Base-by-base conservation (phyloP, 805 yeast genomes). In the Wickerhamiella spandovensis region DNA sequence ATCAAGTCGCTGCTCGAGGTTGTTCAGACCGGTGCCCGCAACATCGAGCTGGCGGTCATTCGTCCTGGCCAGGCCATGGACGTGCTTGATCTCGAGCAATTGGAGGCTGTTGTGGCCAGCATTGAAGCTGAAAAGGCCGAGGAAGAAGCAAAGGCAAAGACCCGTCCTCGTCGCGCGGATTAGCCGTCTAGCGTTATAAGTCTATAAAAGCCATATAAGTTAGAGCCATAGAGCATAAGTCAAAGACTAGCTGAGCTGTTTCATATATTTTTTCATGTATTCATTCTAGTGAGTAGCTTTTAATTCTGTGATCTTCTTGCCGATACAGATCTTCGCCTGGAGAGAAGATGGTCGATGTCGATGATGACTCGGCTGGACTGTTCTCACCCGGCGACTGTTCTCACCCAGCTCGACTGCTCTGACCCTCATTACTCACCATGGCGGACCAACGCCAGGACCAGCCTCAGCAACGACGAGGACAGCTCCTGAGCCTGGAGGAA, bases 1-100 rank as follows among this genome's bases (percentile, higher is more conserved):
- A 79, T 92, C 47, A 85, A 84, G 70, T 80, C 95, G 17, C 73
- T 92, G 59, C 74, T 92, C 59, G 98, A 92, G 67, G 97, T 92
- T 47, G 98, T 92, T 22, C 97, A 92, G 71, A 89, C 97, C 2
- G 98, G 98, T 42, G 94, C 97, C 44, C 85, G 86, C 65, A 92
- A 92, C 67, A 89, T 92, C 63, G 98, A 92, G 69, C 80, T 92
- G 47, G 84, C 94, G 3, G 81, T 92, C 38, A 79, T 90, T 77
- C 78, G 77, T 54, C 84, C 96, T 28, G 79, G 77, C 48, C 70
- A 74, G 57, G 67, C 73, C 38, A 75, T 85, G 57, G 75, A 75
- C 54, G 56, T 64, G 21, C 74, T 89, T 62, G 68, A 78, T 17
- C 75, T 78, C 49, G 95, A 84, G 18, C 84, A 81, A 57, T 80